phyloP scores from a whole-genome alignment of 2,329 filamentous ascomycete species.

The Xylariaceae sp. region DNA sequence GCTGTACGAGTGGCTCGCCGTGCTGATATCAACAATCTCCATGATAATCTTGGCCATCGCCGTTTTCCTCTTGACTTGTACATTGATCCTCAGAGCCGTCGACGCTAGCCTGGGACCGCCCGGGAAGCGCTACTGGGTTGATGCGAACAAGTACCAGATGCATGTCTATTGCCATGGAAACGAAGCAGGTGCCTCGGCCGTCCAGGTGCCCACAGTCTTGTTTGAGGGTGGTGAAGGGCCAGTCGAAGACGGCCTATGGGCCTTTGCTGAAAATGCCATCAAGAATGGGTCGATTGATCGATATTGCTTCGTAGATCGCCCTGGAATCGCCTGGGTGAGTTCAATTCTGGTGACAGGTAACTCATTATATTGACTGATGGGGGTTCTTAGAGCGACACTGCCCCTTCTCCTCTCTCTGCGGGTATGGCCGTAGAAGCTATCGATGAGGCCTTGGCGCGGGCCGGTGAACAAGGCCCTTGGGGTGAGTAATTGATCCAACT shows the following conservation, averaged over 20 bases:
- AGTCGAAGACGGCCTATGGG: constrained; percentile 71
- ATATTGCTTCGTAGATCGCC: constrained; percentile 94
- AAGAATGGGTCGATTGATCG: constrained; percentile 76
- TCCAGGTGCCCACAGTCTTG: constrained; percentile 68
- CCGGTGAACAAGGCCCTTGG: constrained; percentile 83
- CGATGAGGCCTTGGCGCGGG: constrained; percentile 74
- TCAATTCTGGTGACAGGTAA: background rate
- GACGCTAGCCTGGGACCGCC: constrained; percentile 70
- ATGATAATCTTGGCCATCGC: constrained; percentile 64
- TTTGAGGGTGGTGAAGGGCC: constrained; percentile 79
- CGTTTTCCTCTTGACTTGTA: constrained; percentile 69
- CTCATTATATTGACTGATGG: constrained; percentile 1
- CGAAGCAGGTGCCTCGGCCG: constrained; percentile 49
- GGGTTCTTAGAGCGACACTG: constrained; percentile 61
- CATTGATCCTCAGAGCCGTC: constrained; percentile 70
- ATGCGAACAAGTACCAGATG: constrained; percentile 76
- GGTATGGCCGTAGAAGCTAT: constrained; percentile 88
- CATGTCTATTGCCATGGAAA: constrained; percentile 85
- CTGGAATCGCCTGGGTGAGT: constrained; percentile 70
- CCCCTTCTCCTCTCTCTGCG: constrained; percentile 86
- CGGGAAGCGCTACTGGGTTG: constrained; percentile 73
- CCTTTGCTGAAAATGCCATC: constrained; percentile 70
- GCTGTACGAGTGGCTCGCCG: constrained; percentile 75
- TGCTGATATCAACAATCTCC: constrained; percentile 67
- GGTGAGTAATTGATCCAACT: constrained; percentile 17